A percentile compares a stretch with the other conserved stretches of the same genome.
phyloP scores from a whole-genome alignment of 1,284 basidiomycete genomes.

The Pterulicium gracile region DNA sequence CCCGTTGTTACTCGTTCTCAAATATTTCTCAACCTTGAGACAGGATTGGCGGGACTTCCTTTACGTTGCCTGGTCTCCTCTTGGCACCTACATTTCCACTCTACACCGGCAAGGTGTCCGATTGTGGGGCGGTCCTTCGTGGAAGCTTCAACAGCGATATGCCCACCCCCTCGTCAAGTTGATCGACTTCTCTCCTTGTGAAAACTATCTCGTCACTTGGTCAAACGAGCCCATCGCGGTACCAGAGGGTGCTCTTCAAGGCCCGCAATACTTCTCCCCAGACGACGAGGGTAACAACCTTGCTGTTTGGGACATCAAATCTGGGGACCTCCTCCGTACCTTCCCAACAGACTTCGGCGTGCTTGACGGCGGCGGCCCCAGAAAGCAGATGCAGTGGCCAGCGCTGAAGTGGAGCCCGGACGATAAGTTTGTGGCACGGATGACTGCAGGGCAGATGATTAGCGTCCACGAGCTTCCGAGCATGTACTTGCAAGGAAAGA shows the following conservation, averaged over 20 bases:
- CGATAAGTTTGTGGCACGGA: slow-evolving; percentile 88
- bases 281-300: slow-evolving; percentile 97
- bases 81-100: slow-evolving; percentile 90
- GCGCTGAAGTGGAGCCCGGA: slow-evolving; percentile 97
- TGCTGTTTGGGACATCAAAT: slow-evolving; percentile 96
- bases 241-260: slow-evolving; percentile 72
- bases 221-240: slow-evolving; percentile 92
- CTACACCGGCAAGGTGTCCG: slow-evolving; percentile 94
- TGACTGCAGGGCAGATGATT: slow-evolving; percentile 87
- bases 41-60: slow-evolving; percentile 92
- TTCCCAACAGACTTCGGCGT: slow-evolving; percentile 69
- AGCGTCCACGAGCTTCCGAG: slow-evolving; percentile 92
- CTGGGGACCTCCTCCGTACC: slow-evolving; percentile 86
- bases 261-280: slow-evolving; percentile 80
- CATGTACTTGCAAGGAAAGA: slow-evolving; percentile 95
- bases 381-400: slow-evolving; percentile 89
- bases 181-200: slow-evolving; percentile 96
- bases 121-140: slow-evolving; percentile 90
- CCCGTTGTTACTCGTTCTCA: no score
- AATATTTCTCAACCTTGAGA: slow-evolving; percentile 9
- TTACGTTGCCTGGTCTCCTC: slow-evolving; percentile 96
- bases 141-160: slow-evolving; percentile 82
- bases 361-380: slow-evolving; percentile 35
- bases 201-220: slow-evolving; percentile 97
- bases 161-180: slow-evolving; percentile 94